Conservation (phyloP, 495 filamentous ascomycete species). For the Penicillium canariense region DNA sequence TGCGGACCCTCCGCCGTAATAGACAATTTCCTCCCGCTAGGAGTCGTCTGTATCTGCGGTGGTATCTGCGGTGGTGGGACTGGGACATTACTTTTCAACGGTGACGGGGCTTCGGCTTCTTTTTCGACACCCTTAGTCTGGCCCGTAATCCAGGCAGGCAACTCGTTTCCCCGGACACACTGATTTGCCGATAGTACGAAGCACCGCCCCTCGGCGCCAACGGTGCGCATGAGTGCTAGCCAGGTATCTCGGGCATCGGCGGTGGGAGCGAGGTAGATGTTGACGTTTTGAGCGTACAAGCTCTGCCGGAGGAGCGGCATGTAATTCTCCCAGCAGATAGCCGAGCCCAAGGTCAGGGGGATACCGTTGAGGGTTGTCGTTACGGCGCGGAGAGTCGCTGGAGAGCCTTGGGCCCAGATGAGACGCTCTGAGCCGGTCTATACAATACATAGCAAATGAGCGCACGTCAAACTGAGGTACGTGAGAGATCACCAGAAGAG, state of each 20-base stretch:
- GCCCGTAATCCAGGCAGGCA: slow-evolving; percentile 53
- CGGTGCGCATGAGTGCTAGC: slow-evolving; percentile 74
- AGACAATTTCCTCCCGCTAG: slow-evolving; percentile 19
- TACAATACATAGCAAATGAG: not conserved
- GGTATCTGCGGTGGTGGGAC: no score
- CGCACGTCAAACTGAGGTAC: no score
- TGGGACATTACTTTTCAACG: no score
- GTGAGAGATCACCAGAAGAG: no score
- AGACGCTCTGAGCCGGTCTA: slow-evolving; percentile 78
- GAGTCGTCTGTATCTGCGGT: not conserved
- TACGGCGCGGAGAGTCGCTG: slow-evolving; percentile 75
- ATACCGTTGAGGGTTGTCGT: slow-evolving; percentile 73
- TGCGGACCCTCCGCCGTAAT: slow-evolving; percentile 50
- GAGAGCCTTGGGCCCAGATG: slow-evolving; percentile 86
- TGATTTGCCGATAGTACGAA: slow-evolving; percentile 85
- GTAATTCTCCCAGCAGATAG: slow-evolving; percentile 96
- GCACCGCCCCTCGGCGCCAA: slow-evolving; percentile 74
- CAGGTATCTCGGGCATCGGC: slow-evolving; percentile 82
- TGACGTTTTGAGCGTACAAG: slow-evolving; percentile 88
- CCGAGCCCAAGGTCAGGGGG: slow-evolving; percentile 73
- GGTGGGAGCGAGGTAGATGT: slow-evolving; percentile 86
- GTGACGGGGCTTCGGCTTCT: no score
- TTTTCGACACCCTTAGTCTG: slow-evolving; percentile 4
- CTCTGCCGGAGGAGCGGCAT: slow-evolving; percentile 81
- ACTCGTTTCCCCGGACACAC: slow-evolving; percentile 56